phyloP scores from a whole-genome alignment of 345 rosid species.

The Noccaea caerulescens region DNA sequence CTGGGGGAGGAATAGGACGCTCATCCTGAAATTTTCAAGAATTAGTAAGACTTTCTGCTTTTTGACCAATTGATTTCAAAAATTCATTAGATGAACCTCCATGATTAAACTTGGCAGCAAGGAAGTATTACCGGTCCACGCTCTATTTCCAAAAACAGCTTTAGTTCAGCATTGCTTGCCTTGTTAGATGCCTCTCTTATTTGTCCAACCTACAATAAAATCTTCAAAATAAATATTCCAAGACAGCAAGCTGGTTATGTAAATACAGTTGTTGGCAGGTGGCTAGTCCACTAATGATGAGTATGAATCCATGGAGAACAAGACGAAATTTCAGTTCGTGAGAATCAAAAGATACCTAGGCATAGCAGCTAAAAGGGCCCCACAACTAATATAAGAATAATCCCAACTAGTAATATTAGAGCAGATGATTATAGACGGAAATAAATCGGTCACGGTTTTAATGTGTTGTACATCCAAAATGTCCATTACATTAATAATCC shows the following conservation, averaged over 20 bases:
- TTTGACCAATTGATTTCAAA: constrained; percentile 10
- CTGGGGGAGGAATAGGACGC: constrained; percentile 63
- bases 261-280: constrained; percentile 4
- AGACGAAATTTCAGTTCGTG: constrained; percentile 7
- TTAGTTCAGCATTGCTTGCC: constrained; percentile 76
- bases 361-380: constrained; percentile 16
- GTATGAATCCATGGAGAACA: neutral
- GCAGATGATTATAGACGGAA: constrained; percentile 20
- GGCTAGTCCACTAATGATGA: constrained; percentile 9
- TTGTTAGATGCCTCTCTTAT: constrained; percentile 84
- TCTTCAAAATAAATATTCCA: constrained; percentile 13
- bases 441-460: neutral
- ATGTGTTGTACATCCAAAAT: neutral
- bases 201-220: constrained; percentile 76
- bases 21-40: constrained; percentile 61
- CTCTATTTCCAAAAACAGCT: constrained; percentile 89
- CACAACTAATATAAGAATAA: constrained; percentile 19
- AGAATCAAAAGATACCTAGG: constrained; percentile 13
- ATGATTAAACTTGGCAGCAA: constrained; percentile 21
- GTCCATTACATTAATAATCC: neutral
- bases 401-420: constrained; percentile 3
- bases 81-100: constrained; percentile 9
- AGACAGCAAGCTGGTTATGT: constrained; percentile 19
- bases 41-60: constrained; percentile 15
- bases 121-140: constrained; percentile 63